phyloP scores from a whole-genome alignment of 805 yeast species.

The Myxozyma vanderwaltii region DNA sequence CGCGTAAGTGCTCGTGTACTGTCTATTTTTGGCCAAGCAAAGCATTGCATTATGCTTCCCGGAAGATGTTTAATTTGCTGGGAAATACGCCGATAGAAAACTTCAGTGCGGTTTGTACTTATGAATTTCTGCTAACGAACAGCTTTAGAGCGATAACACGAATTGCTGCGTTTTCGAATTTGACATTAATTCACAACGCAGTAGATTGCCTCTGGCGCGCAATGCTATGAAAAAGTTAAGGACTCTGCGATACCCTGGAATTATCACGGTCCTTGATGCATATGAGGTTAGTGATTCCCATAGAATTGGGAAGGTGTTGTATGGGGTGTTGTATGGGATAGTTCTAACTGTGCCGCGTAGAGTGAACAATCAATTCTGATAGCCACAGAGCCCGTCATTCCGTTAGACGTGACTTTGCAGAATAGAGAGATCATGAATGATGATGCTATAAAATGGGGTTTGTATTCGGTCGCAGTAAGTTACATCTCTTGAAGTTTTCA shows the following conservation, averaged over 20 bases:
- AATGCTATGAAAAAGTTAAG: slow-evolving; percentile 54
- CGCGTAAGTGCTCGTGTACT: slow-evolving; percentile 39
- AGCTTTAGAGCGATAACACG: slow-evolving; percentile 48
- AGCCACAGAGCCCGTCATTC: slow-evolving; percentile 67
- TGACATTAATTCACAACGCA: slow-evolving; percentile 46
- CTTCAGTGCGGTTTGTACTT: background rate
- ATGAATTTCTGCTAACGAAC: background rate
- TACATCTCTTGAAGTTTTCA: background rate
- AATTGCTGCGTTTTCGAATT: slow-evolving; percentile 69
- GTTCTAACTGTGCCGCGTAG: slow-evolving; percentile 12
- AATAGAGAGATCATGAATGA: slow-evolving; percentile 35
- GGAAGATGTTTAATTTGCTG: too few relatives aligned
- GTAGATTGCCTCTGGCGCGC: slow-evolving; percentile 46
- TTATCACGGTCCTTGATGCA: slow-evolving; percentile 62
- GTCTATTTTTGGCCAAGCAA: too few relatives aligned
- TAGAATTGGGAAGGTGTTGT: background rate
- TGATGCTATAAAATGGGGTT: slow-evolving; percentile 54
- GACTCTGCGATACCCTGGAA: slow-evolving; percentile 68
- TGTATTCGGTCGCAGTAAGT: slow-evolving; percentile 51
- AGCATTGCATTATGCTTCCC: too few relatives aligned
- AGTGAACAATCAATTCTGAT: slow-evolving; percentile 59
- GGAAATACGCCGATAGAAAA: background rate
- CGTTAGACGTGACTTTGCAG: slow-evolving; percentile 50
- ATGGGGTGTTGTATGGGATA: background rate
- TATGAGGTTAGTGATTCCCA: slow-evolving; percentile 47